Percentiles rank a stretch among this genome's conserved stretches.
Evolutionary conservation across 768 basidiomycete genomes (phyloP).

Genomic region (Tephrocybe sp.): DNA sequence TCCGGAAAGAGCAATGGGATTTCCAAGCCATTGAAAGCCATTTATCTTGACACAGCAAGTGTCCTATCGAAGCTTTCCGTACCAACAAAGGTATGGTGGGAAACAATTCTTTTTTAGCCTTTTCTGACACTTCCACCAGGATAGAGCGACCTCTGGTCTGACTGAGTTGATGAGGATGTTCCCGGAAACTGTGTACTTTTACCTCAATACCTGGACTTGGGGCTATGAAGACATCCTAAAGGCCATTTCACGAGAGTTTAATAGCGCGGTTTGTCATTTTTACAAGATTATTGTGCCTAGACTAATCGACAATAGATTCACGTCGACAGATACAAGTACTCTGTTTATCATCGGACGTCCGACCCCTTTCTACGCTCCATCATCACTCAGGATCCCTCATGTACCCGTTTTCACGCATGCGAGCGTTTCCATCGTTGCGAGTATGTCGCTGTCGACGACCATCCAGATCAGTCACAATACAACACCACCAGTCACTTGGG

Average conservation of each 20-base stretch:
- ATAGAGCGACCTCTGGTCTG: constrained; percentile 63
- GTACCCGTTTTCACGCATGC: constrained; percentile 91
- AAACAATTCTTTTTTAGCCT: background rate
- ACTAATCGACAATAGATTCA: constrained; percentile 59
- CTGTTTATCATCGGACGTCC: constrained; percentile 55
- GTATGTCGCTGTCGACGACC: constrained; percentile 49
- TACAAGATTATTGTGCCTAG: background rate
- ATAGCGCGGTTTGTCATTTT: constrained; percentile 47
- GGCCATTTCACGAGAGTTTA: constrained; percentile 67
- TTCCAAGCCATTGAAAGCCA: constrained; percentile 60
- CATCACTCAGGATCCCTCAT: constrained; percentile 56
- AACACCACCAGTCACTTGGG: constrained; percentile 43
- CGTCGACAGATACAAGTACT: constrained; percentile 84
- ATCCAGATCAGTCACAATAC: constrained; percentile 21
- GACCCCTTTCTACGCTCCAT: constrained; percentile 65
- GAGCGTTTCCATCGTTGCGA: constrained; percentile 79
- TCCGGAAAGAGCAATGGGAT: constrained; percentile 13
- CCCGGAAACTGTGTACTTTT: constrained; percentile 71
- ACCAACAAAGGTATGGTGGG: constrained; percentile 55
- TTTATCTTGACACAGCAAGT: constrained; percentile 83
- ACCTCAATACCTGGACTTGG: constrained; percentile 94
- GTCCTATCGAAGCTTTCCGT: constrained; percentile 51
- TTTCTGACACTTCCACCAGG: constrained; percentile 37
- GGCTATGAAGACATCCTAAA: constrained; percentile 93
- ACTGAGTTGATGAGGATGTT: constrained; percentile 69